phyloP scores from a whole-genome alignment of 371 early-diverging fungal species.

The Actinomucor elegans region DNA sequence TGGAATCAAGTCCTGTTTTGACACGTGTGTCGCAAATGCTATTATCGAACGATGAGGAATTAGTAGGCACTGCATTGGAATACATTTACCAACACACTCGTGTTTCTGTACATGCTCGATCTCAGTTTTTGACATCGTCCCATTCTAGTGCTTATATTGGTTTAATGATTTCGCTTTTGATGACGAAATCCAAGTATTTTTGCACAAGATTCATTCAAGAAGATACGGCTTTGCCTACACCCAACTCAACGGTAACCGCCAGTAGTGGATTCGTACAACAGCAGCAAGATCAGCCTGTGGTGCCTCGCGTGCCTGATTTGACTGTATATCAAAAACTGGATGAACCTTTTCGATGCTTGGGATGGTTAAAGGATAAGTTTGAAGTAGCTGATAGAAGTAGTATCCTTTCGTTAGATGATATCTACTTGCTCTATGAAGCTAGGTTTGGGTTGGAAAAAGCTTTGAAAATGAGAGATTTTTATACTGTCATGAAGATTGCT shows the following conservation, averaged over 20 bases:
- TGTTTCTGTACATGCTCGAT: constrained; percentile 45
- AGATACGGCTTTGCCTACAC: constrained; percentile 13
- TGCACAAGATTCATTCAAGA: constrained; percentile 26
- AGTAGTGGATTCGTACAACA: background rate
- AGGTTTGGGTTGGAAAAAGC: constrained; percentile 50
- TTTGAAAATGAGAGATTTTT: constrained; percentile 43
- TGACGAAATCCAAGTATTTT: constrained; percentile 41
- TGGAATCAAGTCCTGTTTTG: constrained; percentile 12
- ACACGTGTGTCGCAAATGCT: constrained; percentile 45
- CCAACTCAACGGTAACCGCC: background rate
- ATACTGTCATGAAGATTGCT: constrained; percentile 42
- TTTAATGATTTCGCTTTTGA: constrained; percentile 45
- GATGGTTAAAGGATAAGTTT: constrained; percentile 56
- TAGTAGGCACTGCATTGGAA: constrained; percentile 67
- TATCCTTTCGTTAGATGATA: constrained; percentile 44
- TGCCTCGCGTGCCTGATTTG: constrained; percentile 34
- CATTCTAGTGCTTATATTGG: constrained; percentile 52
- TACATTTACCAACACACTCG: constrained; percentile 70
- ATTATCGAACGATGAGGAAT: constrained; percentile 68
- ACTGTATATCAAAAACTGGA: constrained; percentile 39
- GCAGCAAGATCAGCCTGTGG: background rate
- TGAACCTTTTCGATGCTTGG: constrained; percentile 50
- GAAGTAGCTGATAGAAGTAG: constrained; percentile 36
- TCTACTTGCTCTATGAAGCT: constrained; percentile 43
- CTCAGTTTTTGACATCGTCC: constrained; percentile 38